phyloP scores from a whole-genome alignment of 352 stramenopile species.

The Pythium volutum region DNA sequence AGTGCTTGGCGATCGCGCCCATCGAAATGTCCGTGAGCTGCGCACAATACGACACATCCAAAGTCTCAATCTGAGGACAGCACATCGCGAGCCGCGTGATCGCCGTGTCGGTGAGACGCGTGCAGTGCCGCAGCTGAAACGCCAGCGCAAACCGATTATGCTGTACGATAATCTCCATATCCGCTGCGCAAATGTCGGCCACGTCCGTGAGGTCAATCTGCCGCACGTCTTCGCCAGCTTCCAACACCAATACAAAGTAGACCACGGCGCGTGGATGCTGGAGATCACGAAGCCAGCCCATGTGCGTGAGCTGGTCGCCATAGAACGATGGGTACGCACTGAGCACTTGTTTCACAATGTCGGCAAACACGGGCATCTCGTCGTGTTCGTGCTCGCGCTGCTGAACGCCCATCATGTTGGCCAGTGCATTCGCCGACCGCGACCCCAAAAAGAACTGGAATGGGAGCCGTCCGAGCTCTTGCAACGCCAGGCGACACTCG shows the following conservation, averaged over 20 bases:
- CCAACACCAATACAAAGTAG: conserved; percentile 59
- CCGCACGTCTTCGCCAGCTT: conserved; percentile 51
- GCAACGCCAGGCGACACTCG: conserved; percentile 42
- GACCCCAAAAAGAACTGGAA: conserved; percentile 74
- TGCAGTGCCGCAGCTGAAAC: conserved; percentile 42
- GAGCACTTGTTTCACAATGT: conserved; percentile 67
- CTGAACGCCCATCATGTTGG: conserved; percentile 45
- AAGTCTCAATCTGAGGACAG: conserved; percentile 64
- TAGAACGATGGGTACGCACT: conserved; percentile 60
- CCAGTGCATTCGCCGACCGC: conserved; percentile 43
- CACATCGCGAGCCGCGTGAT: conserved; percentile 39
- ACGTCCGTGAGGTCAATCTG: conserved; percentile 56
- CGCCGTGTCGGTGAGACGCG: conserved; percentile 34
- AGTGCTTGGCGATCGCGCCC: conserved; percentile 46
- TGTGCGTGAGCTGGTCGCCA: conserved; percentile 62
- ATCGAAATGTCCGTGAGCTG: conserved; percentile 59
- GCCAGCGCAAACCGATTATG: conserved; percentile 50
- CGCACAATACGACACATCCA: conserved; percentile 76
- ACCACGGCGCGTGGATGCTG: conserved; percentile 47
- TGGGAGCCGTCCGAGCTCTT: conserved; percentile 53
- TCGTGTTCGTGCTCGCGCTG: conserved; percentile 43
- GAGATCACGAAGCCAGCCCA: conserved; percentile 57
- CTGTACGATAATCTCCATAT: conserved; percentile 60
- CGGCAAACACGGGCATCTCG: conserved; percentile 45
- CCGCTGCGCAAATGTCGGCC: conserved; percentile 38